These are phyloP conservation scores for Cardiospermum halicacabum DNA, from an alignment of 345 rosid genomes.

Conservation along the genomic window DNA sequence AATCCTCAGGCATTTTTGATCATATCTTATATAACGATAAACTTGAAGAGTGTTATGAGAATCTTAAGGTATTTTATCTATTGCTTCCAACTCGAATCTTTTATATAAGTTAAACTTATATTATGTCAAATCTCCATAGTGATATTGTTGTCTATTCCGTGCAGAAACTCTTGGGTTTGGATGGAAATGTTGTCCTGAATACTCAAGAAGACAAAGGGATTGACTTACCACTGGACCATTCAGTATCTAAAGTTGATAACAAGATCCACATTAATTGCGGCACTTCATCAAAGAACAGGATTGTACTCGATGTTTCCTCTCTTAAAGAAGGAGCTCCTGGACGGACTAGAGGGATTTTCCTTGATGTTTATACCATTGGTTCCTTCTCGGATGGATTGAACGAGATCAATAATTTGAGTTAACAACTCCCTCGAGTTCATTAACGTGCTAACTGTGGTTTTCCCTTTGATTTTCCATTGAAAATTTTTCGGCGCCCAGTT, in stretches of 20 bases:
- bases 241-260: constrained; percentile 36
- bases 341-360: constrained; percentile 87
- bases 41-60: constrained; percentile 74
- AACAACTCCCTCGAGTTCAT: neutral
- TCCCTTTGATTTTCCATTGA: constrained; percentile 1
- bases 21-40: constrained; percentile 64
- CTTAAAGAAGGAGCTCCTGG: constrained; percentile 88
- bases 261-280: constrained; percentile 45
- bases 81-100: neutral
- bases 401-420: constrained; percentile 30
- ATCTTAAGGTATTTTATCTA: constrained; percentile 60
- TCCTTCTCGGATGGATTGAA: constrained; percentile 44
- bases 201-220: constrained; percentile 42
- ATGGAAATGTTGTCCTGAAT: constrained; percentile 28
- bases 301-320: constrained; percentile 65
- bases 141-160: constrained; percentile 14
- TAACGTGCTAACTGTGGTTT: constrained; percentile 22
- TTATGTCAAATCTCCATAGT: constrained; percentile 13
- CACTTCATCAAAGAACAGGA: constrained; percentile 52
- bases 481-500: constrained; percentile 8
- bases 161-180: constrained; percentile 56
- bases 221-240: constrained; percentile 48
- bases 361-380: constrained; percentile 39
- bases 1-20: constrained; percentile 60
- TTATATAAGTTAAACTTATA: neutral